Base-by-base conservation (phyloP, 2,329 filamentous ascomycete species). In the Ascocoryne sarcoides region DNA sequence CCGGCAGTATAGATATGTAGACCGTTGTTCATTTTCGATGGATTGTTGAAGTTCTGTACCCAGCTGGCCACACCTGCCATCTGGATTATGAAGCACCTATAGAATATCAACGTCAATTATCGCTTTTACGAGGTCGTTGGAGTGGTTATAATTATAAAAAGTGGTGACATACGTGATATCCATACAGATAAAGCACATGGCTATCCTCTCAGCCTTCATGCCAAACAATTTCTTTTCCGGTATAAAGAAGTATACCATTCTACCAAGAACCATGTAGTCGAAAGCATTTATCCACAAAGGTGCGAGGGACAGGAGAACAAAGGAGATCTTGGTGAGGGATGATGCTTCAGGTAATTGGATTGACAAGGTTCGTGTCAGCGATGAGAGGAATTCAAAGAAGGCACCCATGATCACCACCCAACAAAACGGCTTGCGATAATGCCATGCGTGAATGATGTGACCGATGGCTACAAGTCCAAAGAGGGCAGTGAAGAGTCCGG, bases 321-420 rank as follows among this genome's bases (percentile, higher is more conserved):
- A 48, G 28, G 34, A 41, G 4, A 43, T 39, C 14, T 39, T 37
- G 31, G 42, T 48, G 9, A 37, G 19, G 3, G 44, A 44, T 30
- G 44, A 3, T 53, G 42, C 40, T 57, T 63, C 7, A 51, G 63
- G 3, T 59, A 47, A 45, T 16, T 49, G 20, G 16, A 49, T 53
- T 10, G 42, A 42, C 10, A 50, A 35, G 14, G 33, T 35, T 10
- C 51, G 40, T 15, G 47, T 42, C 4, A 45, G 15, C 21, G 48
- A 52, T 12, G 46, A 40, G 16, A 39, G 23, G 5, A 42, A 48
- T 29, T 54, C 46, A 46, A 49, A 48, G 10, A 46, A 14, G 4
- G 32, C 15, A n/a, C 32, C 19, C n/a, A 47, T 63, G 37, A 66
- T 60, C 4, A 70, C 57, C 3, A 68, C 64, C 61, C 60, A 63